These are phyloP conservation scores for Hypoxylon trugodes DNA, from an alignment of 495 filamentous ascomycete species.

Conservation along the genomic window DNA sequence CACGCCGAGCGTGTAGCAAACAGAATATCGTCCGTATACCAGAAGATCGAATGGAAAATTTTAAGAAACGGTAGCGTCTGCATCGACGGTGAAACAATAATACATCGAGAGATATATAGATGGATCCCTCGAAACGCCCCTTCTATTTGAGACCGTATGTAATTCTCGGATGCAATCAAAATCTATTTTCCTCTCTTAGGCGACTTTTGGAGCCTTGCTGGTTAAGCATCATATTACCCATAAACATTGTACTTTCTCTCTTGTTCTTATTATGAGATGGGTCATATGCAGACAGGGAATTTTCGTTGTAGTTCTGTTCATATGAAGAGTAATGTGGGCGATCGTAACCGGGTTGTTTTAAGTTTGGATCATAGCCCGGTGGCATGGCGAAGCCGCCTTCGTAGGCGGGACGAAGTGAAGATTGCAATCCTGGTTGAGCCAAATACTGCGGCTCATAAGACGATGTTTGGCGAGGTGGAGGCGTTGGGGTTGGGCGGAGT, in stretches of 20 bases:
- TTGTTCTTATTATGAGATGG: constrained; percentile 49
- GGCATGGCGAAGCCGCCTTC: constrained; percentile 46
- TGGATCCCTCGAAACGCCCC: not conserved
- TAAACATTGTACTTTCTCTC: constrained; percentile 58
- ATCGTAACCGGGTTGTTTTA: constrained; percentile 48
- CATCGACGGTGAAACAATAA: constrained; percentile 11
- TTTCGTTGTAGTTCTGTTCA: constrained; percentile 44
- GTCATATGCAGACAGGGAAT: constrained; percentile 51
- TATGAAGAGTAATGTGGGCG: constrained; percentile 48
- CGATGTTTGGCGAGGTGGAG: constrained; percentile 49
- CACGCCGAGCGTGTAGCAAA: not conserved
- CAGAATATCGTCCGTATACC: not conserved
- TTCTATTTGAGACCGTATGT: not conserved
- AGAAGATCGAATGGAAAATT: not conserved
- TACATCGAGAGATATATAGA: constrained; percentile 24
- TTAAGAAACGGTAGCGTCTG: constrained; percentile 13
- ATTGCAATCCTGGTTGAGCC: constrained; percentile 42
- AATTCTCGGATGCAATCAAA: constrained; percentile 31
- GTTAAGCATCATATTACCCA: constrained; percentile 51
- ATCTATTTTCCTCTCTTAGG: constrained; percentile 52
- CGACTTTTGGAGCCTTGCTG: constrained; percentile 57
- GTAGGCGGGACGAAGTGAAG: constrained; percentile 52
- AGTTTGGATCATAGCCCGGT: constrained; percentile 43
- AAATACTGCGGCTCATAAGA: constrained; percentile 50
- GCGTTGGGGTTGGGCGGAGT: constrained; percentile 53